Evolutionary conservation across 1,284 basidiomycete species (phyloP), one percentile per base, ranked within the genome.

Genomic region (Boletus semigastroideus): DNA sequence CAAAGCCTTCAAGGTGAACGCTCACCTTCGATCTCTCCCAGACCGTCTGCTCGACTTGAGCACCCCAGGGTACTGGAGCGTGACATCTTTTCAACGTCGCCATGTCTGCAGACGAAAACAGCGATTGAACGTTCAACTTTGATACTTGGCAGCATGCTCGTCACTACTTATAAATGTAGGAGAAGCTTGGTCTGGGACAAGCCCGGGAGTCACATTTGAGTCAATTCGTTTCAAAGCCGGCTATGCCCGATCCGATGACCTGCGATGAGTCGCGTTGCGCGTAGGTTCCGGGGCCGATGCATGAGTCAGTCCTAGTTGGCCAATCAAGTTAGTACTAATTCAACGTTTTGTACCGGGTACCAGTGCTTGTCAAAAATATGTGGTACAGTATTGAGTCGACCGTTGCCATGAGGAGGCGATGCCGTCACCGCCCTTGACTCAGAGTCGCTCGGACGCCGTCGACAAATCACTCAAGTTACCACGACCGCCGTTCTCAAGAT

Each of bases 21-120:
- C 64, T 14, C 41, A 59, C 61, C 42, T 17, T 37, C 14, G 60
- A 61, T 42, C 46, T 65, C 19, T 13, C 9, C 62, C 60, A 62
- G 5, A 30, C 19, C 1, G 14, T 41, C 13, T 17, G 30, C 31
- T 63, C 49, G 0, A 59, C 54, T 2, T 20, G 43, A 28, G 52
- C 48, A 30, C 46, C 60, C 52, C 41, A 53, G 22, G 49, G 52
- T 5, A 45, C 10, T 42, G 60, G 49, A 5, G 52, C 10, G n/a
- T 59, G 64, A 5, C 10, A 27, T 42, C 60, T 60, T 20, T 9
- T 64, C 5, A 58, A 49, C 4, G 62, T 66, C 14, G 62, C 59
- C 64, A 62, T 62, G 13, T 4, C 2, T 30, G 5, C 31, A 5
- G n/a, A 46, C 1, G 33, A 39, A 30, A n/a, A 22, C n/a, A 20